A percentile compares a stretch with the other conserved stretches of the same genome.
Evolutionary conservation across 2,329 filamentous ascomycete genomes (phyloP).

Genomic region (Mollisia scopiformis): DNA sequence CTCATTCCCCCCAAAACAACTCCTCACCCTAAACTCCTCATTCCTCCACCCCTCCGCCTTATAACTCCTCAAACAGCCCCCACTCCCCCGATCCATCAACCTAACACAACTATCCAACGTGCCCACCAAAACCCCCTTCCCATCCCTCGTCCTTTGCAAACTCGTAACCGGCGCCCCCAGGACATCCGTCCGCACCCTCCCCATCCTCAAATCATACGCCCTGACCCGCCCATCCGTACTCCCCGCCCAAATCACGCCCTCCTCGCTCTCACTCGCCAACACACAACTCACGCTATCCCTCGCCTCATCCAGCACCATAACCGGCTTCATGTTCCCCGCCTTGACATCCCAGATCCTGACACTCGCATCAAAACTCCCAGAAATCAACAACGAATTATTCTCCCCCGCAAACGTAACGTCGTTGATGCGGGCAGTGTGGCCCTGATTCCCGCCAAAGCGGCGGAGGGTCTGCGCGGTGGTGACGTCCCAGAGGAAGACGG

Average conservation of each 20-base stretch:
- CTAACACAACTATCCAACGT: conserved; percentile 76
- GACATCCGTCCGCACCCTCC: conserved; percentile 70
- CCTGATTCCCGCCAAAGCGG: conserved; percentile 64
- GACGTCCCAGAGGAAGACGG: conserved; percentile 95
- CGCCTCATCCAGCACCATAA: conserved; percentile 76
- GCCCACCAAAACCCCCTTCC: conserved; percentile 73
- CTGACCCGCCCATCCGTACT: conserved; percentile 86
- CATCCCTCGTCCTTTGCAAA: conserved; percentile 70
- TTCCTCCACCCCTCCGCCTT: conserved; percentile 51
- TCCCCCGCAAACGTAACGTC: conserved; percentile 78
- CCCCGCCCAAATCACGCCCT: conserved; percentile 64
- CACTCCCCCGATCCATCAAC: conserved; percentile 78
- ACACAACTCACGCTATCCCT: conserved; percentile 63
- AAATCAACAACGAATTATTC: conserved; percentile 72
- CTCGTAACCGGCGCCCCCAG: conserved; percentile 76
- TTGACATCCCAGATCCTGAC: conserved; percentile 77
- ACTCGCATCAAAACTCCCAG: conserved; percentile 74
- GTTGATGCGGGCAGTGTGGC: conserved; percentile 64
- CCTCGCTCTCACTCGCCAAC: conserved; percentile 40
- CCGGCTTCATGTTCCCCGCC: conserved; percentile 57
- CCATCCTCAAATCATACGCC: conserved; percentile 81
- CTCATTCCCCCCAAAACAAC: conserved; percentile 72
- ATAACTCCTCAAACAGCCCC: conserved; percentile 75
- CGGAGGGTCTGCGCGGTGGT: conserved; percentile 75
- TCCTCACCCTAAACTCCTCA: conserved; percentile 32